Evolutionary conservation across 805 yeast species (phyloP).

Genomic region (Wickerhamomyces silvicola): DNA sequence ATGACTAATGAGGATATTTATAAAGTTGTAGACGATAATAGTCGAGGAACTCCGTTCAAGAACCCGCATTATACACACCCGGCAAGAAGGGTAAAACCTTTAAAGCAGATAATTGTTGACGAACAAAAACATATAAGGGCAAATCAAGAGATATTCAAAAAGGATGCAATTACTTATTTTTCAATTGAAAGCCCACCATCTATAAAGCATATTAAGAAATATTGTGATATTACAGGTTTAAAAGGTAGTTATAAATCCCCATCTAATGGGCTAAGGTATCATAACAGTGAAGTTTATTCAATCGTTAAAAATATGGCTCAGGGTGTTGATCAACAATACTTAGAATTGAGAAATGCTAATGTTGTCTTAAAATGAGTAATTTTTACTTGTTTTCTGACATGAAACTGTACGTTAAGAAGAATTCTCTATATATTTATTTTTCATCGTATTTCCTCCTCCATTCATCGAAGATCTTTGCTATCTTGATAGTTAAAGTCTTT

Average conservation of each 20-base stretch:
- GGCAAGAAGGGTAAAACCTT: slow-evolving; percentile 62
- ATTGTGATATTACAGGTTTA: slow-evolving; percentile 92
- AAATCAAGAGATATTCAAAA: slow-evolving; percentile 23
- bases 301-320: slow-evolving; percentile 74
- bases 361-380: slow-evolving; percentile 57
- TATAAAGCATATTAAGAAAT: slow-evolving; percentile 68
- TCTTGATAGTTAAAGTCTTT: slow-evolving; percentile 8
- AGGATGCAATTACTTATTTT: slow-evolving; percentile 59
- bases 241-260: slow-evolving; percentile 73
- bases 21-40: slow-evolving; percentile 10
- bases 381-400: too few species aligned
- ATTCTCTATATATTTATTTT: not conserved
- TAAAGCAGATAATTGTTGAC: slow-evolving; percentile 67
- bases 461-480: slow-evolving; percentile 7
- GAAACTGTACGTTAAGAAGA: slow-evolving; percentile 1
- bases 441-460: slow-evolving; percentile 3
- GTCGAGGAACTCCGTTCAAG: slow-evolving; percentile 49
- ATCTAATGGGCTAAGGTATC: slow-evolving; percentile 66
- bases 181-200: slow-evolving; percentile 84
- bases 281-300: slow-evolving; percentile 78
- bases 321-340: slow-evolving; percentile 89
- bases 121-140: slow-evolving; percentile 61
- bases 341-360: slow-evolving; percentile 82
- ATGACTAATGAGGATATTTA: slow-evolving; percentile 5
- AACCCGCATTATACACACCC: slow-evolving; percentile 44